phyloP scores from a whole-genome alignment of 176 grass and related monocot species.

The Pharus latifolius region DNA sequence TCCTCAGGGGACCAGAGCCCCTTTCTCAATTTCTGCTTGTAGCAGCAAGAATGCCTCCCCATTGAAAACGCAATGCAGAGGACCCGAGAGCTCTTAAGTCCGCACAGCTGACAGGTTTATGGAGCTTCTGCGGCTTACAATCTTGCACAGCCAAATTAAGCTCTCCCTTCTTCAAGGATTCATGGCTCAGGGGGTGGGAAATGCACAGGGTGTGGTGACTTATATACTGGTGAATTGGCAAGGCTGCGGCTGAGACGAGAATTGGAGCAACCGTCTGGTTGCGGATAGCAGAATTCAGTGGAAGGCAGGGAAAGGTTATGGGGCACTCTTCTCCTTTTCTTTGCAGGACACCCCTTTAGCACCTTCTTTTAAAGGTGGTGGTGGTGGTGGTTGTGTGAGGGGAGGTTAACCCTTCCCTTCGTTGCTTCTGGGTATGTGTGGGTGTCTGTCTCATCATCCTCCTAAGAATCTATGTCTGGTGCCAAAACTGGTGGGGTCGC shows the following conservation, averaged over 20 bases:
- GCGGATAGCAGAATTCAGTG: conserved; percentile 50
- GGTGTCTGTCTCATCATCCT: conserved; percentile 32
- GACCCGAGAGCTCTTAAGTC: conserved; percentile 11
- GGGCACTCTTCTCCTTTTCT: conserved; percentile 51
- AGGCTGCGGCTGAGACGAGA: conserved; percentile 26
- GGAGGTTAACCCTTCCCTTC: conserved; percentile 30
- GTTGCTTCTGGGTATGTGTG: conserved; percentile 22
- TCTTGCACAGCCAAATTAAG: not conserved
- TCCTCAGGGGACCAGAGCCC: conserved; percentile 83
- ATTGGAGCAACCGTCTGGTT: conserved; percentile 27
- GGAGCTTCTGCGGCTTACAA: conserved; percentile 2
- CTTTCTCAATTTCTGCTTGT: conserved; percentile 70
- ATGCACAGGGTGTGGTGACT: conserved; percentile 11
- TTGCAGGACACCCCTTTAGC: conserved; percentile 55
- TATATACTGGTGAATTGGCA: conserved; percentile 30
- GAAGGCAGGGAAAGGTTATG: conserved; percentile 47
- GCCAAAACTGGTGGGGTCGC: conserved; percentile 42
- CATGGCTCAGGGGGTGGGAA: conserved; percentile 25
- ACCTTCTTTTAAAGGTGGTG: conserved; percentile 65
- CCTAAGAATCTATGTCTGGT: conserved; percentile 67
- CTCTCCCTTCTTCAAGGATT: conserved; percentile 23
- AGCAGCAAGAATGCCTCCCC: conserved; percentile 80
- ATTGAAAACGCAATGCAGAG: conserved; percentile 43
- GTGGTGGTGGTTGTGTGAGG: conserved; percentile 29
- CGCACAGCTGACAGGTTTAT: not conserved